phyloP scores from a whole-genome alignment of 768 basidiomycete species.

The Lactifluus pinguis region DNA sequence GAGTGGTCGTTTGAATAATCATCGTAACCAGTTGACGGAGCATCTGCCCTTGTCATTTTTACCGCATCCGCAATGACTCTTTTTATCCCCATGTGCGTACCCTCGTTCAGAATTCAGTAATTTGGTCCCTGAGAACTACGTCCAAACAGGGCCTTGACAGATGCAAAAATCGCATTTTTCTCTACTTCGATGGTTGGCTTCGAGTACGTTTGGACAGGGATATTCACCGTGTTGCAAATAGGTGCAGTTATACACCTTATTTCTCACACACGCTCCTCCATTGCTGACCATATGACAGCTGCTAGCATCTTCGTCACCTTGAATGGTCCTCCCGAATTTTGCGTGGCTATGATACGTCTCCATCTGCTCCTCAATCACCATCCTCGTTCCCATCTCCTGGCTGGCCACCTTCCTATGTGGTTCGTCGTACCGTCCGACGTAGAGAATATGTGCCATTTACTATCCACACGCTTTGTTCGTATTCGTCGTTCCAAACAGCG shows the following conservation, averaged over 20 bases:
- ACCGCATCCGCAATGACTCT: neutral
- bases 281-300: slow-evolving; percentile 27
- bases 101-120: slow-evolving; percentile 29
- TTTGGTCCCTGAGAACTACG: slow-evolving; percentile 30
- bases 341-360: slow-evolving; percentile 21
- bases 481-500: slow-evolving; percentile 27
- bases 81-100: slow-evolving; percentile 35
- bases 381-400: slow-evolving; percentile 25
- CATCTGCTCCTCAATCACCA: slow-evolving; percentile 24
- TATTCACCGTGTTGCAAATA: slow-evolving; percentile 41
- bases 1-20: neutral
- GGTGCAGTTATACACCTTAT: slow-evolving; percentile 23
- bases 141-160: slow-evolving; percentile 23
- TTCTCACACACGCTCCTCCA: neutral
- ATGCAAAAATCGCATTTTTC: slow-evolving; percentile 29
- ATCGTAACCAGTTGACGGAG: neutral
- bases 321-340: slow-evolving; percentile 32
- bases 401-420: slow-evolving; percentile 23
- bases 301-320: slow-evolving; percentile 41
- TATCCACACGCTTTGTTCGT: neutral
- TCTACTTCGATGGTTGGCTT: slow-evolving; percentile 36
- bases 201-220: slow-evolving; percentile 49
- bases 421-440: slow-evolving; percentile 10
- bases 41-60: neutral
- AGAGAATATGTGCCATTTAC: neutral